These are phyloP conservation scores for Chrysochromulina parva DNA, from an alignment of 78 protist genomes.

Conservation along the genomic window DNA sequence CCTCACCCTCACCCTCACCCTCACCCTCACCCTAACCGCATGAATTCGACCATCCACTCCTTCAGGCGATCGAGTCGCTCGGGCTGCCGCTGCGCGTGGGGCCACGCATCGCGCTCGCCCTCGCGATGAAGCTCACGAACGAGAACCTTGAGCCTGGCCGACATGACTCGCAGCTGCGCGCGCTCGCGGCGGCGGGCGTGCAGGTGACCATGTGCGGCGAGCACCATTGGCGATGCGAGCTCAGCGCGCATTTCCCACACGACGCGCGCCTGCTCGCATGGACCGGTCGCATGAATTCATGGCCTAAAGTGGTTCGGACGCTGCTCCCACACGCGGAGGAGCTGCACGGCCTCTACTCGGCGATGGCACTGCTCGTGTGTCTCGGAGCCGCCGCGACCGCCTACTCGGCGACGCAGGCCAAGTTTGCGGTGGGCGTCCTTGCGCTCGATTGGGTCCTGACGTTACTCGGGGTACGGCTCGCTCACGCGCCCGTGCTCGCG, in stretches of 20 bases:
- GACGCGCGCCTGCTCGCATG: not conserved
- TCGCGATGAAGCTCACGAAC: not conserved
- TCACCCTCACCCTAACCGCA: not conserved
- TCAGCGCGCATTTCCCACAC: not conserved
- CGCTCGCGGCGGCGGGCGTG: not conserved
- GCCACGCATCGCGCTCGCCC: conserved; percentile 30
- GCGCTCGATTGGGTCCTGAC: not conserved
- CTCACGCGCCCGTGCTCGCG: not conserved
- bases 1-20: too few species aligned
- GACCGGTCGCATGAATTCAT: conserved; percentile 1
- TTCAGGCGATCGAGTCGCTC: not conserved
- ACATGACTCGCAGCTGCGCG: not conserved
- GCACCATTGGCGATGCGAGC: conserved; percentile 23
- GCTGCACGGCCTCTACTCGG: not conserved
- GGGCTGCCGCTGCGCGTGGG: not conserved
- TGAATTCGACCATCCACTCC: not conserved
- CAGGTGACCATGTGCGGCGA: conserved; percentile 13
- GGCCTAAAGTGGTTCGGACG: not conserved
- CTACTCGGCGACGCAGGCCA: conserved; percentile 10
- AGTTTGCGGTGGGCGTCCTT: not conserved
- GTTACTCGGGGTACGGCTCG: not conserved
- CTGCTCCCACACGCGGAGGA: not conserved
- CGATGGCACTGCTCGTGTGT: not conserved
- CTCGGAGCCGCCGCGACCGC: conserved; percentile 15
- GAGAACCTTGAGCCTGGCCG: not conserved